Evolutionary conservation across 768 basidiomycete species (phyloP), one percentile per base, ranked within the genome.

Genomic region (Candolleomyces aberdarensis): DNA sequence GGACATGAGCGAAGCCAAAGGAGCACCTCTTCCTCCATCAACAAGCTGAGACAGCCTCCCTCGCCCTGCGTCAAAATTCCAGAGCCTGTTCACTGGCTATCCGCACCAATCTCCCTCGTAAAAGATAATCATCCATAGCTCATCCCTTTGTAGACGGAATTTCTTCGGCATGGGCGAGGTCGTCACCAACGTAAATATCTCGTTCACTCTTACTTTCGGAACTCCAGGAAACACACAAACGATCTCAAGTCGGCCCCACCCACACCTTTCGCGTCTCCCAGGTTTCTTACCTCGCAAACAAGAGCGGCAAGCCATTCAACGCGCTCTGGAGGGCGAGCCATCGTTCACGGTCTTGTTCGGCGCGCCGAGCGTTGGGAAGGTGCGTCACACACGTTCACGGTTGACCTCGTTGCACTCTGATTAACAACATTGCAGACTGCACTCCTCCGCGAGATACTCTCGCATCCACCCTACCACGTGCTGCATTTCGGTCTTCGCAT

Each of bases 401-500:
- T 56, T 36, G 8, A 13, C 19, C 26, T 60, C 39, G 5, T 40
- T 60, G 29, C 47, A 40, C 50, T 47, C 46, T 22, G 32, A 31
- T 46, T 29, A 46, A 44, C 26, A 31, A 29, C 44, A 56, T 17
- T 39, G 26, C 66, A 92, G 87, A 94, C 92, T 5, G 85, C 88
- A 0, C 81, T 94, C 8, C 78, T 94, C 11, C 83, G 91, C 49
- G 89, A 94, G 72, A 84, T 93, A 31, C 83, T 94, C 26, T 85
- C 85, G 11, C 76, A 78, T 19, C 80, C 85, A 10, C 76, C 76
- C 53, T 94, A 88, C 68, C 89, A 92, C 73, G 89, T 93, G 57
- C 80, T 93, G 52, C 88, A 92, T 67, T 91, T 94, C 64, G 91
- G 94, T 71, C 78, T 94, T 47, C 85, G 91, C 5, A 91, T 93